Evolutionary conservation across 2,329 filamentous ascomycete genomes (phyloP).

Genomic region (Ophiostoma montium): DNA sequence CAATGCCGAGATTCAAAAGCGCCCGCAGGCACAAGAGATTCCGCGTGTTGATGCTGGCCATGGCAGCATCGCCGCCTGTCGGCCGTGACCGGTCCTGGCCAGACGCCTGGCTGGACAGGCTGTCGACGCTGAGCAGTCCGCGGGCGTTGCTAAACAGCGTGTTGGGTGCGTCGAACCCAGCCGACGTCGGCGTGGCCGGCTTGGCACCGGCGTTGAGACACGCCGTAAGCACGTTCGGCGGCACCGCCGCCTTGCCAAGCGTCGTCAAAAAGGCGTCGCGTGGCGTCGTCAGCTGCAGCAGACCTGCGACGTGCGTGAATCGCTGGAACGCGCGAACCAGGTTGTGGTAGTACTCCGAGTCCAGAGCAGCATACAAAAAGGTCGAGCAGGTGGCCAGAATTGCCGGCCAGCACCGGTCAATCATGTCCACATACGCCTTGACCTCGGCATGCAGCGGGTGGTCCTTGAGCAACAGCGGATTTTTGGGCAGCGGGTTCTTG

Average conservation of each 20-base stretch:
- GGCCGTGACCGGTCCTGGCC: conserved; percentile 46
- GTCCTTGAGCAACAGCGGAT: conserved; percentile 62
- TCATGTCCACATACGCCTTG: conserved; percentile 63
- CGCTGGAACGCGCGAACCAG: conserved; percentile 89
- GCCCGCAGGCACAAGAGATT: conserved; percentile 85
- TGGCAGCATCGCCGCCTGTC: conserved; percentile 38
- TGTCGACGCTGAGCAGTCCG: conserved; percentile 61
- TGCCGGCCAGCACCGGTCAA: conserved; percentile 91
- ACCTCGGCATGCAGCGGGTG: conserved; percentile 60
- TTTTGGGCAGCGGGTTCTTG: conserved; percentile 65
- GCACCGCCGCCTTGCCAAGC: conserved; percentile 82
- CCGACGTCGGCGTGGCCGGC: conserved; percentile 27
- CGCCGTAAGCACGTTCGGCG: conserved; percentile 57
- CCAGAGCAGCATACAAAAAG: conserved; percentile 80
- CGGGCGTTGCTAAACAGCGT: conserved; percentile 58
- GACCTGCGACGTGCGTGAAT: conserved; percentile 83
- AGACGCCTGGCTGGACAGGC: conserved; percentile 44
- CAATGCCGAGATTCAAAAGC: conserved; percentile 88
- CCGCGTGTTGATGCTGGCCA: conserved; percentile 59
- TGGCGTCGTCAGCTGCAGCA: conserved; percentile 71
- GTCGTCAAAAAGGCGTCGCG: conserved; percentile 92
- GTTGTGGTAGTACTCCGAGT: conserved; percentile 86
- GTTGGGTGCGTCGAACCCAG: conserved; percentile 33
- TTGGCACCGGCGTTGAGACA: conserved; percentile 37
- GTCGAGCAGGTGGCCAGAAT: conserved; percentile 90